Percentiles rank a stretch among this genome's conserved stretches.
Evolutionary conservation across 2,329 filamentous ascomycete species (phyloP).

Genomic region (Cladorrhinum sp.): DNA sequence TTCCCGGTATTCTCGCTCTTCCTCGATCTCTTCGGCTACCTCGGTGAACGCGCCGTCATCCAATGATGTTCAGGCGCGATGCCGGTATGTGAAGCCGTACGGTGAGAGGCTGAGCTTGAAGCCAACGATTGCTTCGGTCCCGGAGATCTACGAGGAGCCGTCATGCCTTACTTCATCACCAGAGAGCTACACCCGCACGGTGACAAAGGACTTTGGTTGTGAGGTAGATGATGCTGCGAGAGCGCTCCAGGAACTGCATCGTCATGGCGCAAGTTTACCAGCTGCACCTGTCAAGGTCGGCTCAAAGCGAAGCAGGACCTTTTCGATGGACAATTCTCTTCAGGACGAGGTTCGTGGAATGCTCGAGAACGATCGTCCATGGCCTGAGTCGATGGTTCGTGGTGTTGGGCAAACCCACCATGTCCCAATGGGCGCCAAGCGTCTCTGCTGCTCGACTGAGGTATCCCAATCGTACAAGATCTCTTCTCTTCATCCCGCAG

Average conservation of each 20-base stretch:
- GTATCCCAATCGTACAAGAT: slow-evolving; percentile 48
- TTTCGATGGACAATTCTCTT: slow-evolving; percentile 56
- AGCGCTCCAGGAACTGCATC: slow-evolving; percentile 59
- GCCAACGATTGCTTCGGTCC: slow-evolving; percentile 54
- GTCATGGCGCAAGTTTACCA: slow-evolving; percentile 37
- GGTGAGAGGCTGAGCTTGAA: slow-evolving; percentile 54
- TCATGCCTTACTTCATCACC: slow-evolving; percentile 51
- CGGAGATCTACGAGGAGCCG: slow-evolving; percentile 52
- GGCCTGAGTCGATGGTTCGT: slow-evolving; percentile 40
- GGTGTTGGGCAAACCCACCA: slow-evolving; percentile 32
- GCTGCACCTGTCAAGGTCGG: slow-evolving; percentile 37
- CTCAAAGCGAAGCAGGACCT: slow-evolving; percentile 58
- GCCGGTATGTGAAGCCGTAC: slow-evolving; percentile 57
- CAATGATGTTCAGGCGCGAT: slow-evolving; percentile 62
- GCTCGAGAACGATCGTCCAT: slow-evolving; percentile 41
- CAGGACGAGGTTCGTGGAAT: slow-evolving; percentile 68
- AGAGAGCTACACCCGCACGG: slow-evolving; percentile 54
- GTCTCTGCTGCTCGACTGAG: slow-evolving; percentile 64
- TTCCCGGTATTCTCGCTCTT: slow-evolving; percentile 60
- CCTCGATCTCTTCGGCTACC: slow-evolving; percentile 62
- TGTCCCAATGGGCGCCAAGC: slow-evolving; percentile 53
- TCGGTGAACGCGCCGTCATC: slow-evolving; percentile 59
- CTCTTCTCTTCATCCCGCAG: slow-evolving; percentile 46
- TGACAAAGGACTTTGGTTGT: slow-evolving; percentile 49
- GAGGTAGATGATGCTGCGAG: slow-evolving; percentile 57